Evolutionary conservation across 805 yeast genomes (phyloP), one percentile per base, ranked within the genome.

Genomic region (Candida boleticola): DNA sequence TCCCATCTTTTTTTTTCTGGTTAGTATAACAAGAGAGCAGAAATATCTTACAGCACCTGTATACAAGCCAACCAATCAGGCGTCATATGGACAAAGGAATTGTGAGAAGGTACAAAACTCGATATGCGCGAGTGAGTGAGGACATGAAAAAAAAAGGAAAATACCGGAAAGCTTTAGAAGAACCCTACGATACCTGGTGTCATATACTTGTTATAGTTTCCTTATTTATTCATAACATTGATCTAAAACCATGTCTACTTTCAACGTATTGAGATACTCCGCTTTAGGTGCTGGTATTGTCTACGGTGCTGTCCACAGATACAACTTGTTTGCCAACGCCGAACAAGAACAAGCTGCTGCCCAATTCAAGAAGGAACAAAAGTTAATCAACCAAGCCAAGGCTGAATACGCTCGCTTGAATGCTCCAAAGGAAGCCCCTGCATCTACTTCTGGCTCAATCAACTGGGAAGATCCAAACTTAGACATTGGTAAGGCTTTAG

Each of bases 401-500:
- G 85, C 83, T 41, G 90, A 87, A 71, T 92, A 77, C 70, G 89
- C 88, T 54, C 84, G 79, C 66, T 68, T 80, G 58, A 60, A 71
- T 54, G 63, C 63, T 40, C 64, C 63, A 29, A 73, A 73, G 44
- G 65, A 60, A 27, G 58, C 63, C 18, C n/a, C n/a, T n/a, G 55
- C 68, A 23, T 54, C 71, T 37, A 66, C 74, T n/a, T 53, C 67
- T 35, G 72, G 76, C 40, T 76, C 79, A 41, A 63, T 83, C 52
- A 77, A 90, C 70, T 75, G 89, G 63, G 92, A 88, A 58, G 96
- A 89, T 68, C 93, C 95, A 52, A 85, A 89, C 71, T 78, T 89
- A 65, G 98, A 90, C 64, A 77, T 85, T 56, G 97, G 80, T 41
- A 70, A 73, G 50, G 85, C 80, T 37, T 78, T 85, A 55, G 74